Evolutionary conservation across 176 grass and related monocot species (phyloP).

Genomic region (Ensete ventricosum): DNA sequence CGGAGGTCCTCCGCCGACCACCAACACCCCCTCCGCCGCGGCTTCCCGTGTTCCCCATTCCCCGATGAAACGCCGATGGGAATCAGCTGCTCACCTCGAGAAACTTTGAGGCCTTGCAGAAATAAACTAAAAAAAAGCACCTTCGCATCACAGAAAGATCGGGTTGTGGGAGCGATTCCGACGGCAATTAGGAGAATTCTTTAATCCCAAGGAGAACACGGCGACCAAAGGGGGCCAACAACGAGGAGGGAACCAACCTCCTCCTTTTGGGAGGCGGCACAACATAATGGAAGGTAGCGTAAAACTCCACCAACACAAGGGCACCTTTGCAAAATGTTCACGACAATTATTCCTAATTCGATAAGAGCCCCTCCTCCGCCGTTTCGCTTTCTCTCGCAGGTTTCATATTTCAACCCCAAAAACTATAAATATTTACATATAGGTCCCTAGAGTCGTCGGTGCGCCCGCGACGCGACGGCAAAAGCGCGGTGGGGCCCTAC

Average conservation of each 20-base stretch:
- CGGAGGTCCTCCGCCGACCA: slow-evolving; percentile 9
- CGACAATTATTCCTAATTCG: neutral
- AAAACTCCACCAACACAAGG: neutral
- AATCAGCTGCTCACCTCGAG: neutral
- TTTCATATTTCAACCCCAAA: neutral
- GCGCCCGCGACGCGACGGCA: too few species aligned
- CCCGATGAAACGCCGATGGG: neutral
- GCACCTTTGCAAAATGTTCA: neutral
- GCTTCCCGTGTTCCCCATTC: slow-evolving; percentile 39
- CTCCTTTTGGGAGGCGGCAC: neutral
- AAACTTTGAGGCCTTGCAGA: neutral
- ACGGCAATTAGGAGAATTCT: neutral
- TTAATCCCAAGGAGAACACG: neutral
- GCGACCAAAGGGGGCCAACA: neutral
- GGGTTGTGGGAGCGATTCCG: neutral
- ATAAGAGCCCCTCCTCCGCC: neutral
- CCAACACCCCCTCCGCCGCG: neutral
- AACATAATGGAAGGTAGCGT: neutral
- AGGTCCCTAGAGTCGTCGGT: too few species aligned
- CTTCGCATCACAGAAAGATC: neutral
- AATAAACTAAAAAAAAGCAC: neutral
- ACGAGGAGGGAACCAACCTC: neutral
- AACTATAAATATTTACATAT: neutral
- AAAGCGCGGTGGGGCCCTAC: too few species aligned
- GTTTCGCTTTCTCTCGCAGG: neutral